These are phyloP conservation scores for Geotrichum carabidarum DNA, from an alignment of 1,139 yeast species.

Conservation along the genomic window DNA sequence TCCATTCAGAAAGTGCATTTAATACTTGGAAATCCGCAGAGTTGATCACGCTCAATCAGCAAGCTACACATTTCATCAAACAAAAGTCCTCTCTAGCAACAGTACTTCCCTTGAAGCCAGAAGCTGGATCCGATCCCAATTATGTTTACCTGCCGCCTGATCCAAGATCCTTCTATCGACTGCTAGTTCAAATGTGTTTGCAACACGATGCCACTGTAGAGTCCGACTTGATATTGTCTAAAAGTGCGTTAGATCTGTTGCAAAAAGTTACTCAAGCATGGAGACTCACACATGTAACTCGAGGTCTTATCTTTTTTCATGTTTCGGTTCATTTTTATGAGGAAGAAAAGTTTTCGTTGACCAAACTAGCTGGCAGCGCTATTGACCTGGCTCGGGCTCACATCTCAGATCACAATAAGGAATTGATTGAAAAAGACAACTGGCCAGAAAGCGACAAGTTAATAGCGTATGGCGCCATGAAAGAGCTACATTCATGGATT, in stretches of 20 bases:
- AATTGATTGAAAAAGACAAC: constrained; percentile 40
- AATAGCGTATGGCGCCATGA: constrained; percentile 49
- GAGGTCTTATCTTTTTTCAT: constrained; percentile 49
- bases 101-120: constrained; percentile 6
- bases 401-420: constrained; percentile 35
- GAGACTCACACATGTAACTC: constrained; percentile 54
- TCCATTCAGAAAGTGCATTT: constrained; percentile 42
- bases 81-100: constrained; percentile 10
- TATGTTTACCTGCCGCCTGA: constrained; percentile 33
- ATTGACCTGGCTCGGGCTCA: constrained; percentile 44
- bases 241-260: constrained; percentile 44
- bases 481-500: constrained; percentile 46
- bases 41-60: constrained; percentile 38
- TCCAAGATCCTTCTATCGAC: constrained; percentile 42
- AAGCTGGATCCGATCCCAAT: constrained; percentile 14
- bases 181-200: constrained; percentile 31
- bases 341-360: constrained; percentile 75
- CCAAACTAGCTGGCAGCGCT: constrained; percentile 37
- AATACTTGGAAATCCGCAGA: constrained; percentile 53
- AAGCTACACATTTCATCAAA: constrained; percentile 29
- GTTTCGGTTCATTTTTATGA: constrained; percentile 41
- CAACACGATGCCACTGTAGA: constrained; percentile 34
- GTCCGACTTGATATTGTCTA: constrained; percentile 33
- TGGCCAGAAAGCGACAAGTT: constrained; percentile 53
- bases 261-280: constrained; percentile 51